Percentiles rank a stretch among this genome's conserved stretches.
Evolutionary conservation across 1,284 basidiomycete genomes (phyloP).

Genomic region (Ganoderma lingzhi): DNA sequence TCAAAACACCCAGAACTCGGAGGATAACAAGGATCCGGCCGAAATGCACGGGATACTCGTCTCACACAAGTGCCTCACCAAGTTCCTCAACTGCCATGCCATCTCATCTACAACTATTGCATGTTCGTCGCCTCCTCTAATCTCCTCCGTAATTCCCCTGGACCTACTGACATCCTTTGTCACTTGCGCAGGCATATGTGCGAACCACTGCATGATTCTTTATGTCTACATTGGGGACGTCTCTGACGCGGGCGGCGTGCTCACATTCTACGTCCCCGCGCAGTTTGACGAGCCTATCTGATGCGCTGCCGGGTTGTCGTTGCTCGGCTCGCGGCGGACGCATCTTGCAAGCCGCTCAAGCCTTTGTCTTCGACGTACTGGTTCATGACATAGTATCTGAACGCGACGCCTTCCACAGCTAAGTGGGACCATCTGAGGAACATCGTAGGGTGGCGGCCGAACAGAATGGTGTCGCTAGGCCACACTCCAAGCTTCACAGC

Average conservation of each 20-base stretch:
- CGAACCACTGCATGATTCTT: conserved; percentile 86
- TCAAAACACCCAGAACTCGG: conserved; percentile 47
- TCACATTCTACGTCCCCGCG: conserved; percentile 90
- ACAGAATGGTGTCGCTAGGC: neutral
- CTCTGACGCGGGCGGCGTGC: conserved; percentile 82
- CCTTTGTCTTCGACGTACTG: neutral
- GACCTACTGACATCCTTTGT: neutral
- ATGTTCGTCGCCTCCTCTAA: conserved; percentile 57
- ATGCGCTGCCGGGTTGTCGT: neutral
- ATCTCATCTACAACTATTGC: conserved; percentile 90
- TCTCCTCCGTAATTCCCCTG: neutral
- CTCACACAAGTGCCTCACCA: conserved; percentile 79
- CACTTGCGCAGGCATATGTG: conserved; percentile 74
- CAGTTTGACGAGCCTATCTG: conserved; percentile 49
- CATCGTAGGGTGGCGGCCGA: neutral
- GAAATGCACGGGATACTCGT: conserved; percentile 74
- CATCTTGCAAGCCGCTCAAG: neutral
- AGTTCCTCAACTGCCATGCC: conserved; percentile 85
- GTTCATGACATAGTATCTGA: neutral
- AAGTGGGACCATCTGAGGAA: neutral
- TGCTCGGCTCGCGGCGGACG: neutral
- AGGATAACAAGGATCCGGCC: conserved; percentile 48
- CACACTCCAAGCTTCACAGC: neutral
- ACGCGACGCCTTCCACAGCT: neutral
- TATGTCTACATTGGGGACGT: conserved; percentile 92